Evolutionary conservation across 2,329 filamentous ascomycete species (phyloP).

Genomic region (Ceratocystiopsis brevicomis): DNA sequence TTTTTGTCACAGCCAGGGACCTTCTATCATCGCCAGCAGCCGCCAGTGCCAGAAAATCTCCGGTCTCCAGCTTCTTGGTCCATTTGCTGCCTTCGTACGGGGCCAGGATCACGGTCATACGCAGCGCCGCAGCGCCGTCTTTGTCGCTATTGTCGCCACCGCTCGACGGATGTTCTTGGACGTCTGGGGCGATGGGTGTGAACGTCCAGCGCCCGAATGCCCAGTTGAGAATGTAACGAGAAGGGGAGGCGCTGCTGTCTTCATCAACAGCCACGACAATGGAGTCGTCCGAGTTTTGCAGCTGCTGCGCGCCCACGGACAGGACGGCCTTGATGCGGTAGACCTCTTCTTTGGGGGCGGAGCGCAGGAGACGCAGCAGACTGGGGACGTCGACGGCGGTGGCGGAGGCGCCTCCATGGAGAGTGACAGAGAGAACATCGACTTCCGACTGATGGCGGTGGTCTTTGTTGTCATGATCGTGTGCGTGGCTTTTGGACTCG

Average conservation of each 20-base stretch:
- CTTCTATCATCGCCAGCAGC: constrained; percentile 21
- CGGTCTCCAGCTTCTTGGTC: constrained; percentile 51
- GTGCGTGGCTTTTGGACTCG: constrained; percentile 13
- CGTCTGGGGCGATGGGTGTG: constrained; percentile 32
- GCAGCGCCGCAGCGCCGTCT: constrained; percentile 27
- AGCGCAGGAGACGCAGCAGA: constrained; percentile 46
- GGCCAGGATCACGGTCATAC: constrained; percentile 60
- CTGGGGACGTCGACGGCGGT: constrained; percentile 32
- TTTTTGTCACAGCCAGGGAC: constrained; percentile 31
- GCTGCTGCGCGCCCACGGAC: constrained; percentile 22
- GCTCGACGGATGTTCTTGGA: constrained; percentile 34
- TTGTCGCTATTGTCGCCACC: too few species aligned
- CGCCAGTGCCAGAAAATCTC: constrained; percentile 32
- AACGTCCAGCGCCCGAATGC: constrained; percentile 93
- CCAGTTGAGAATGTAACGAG: constrained; percentile 87
- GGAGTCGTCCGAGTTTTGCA: constrained; percentile 26
- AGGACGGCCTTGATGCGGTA: constrained; percentile 77
- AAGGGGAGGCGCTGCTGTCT: constrained; percentile 7
- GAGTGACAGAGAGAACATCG: constrained; percentile 69
- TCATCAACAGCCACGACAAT: constrained; percentile 9
- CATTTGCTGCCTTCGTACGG: constrained; percentile 57
- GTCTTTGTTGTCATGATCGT: constrained; percentile 20
- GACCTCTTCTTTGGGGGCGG: constrained; percentile 77
- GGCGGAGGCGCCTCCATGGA: constrained; percentile 23
- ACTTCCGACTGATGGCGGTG: constrained; percentile 63